Evolutionary conservation across 306 rosid genomes (phyloP), one percentile per base, ranked within the genome.

Genomic region (Hylodesmum podocarpum): DNA sequence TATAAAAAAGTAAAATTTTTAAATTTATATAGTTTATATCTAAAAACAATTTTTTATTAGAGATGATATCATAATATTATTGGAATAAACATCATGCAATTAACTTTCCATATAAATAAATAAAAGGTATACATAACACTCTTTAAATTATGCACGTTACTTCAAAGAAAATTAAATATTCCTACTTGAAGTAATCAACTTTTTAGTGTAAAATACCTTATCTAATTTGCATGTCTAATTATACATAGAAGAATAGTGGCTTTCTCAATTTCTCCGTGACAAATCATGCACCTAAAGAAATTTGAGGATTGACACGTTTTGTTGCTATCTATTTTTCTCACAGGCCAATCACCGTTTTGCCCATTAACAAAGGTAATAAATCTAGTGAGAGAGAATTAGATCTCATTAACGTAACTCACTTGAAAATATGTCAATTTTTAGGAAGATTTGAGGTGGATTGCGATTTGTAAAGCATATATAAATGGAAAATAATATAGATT

Each of bases 271-370:
- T n/a, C n/a, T n/a, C n/a, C n/a, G n/a, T n/a, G n/a, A 63, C 12
- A 54, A 70, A 70, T 61, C 65, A 59, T 24, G 65, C 21, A 37
- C 13, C 44, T 5, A 27, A 62, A 62, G 73, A 72, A 62, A 71
- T 36, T 13, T 4, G 47, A 27, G 27, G 66, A 8, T 16, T 78
- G 77, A 69, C 64, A 78, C 25, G 71, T 78, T 78, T 69, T 63
- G 64, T 33, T 63, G 27, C 18, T 75, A 58, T 46, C 13, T 21
- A 18, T 55, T 55, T 12, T 22, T 2, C 2, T 6, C 25, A 33
- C 16, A 55, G 27, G n/a, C 6, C n/a, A 14, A 44, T 21, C 28
- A 19, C 49, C n/a, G 22, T n/a, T 57, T 3, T 58, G 27, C 44
- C 51, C 55, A 34, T 70, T 49, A 14, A 21, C 63, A 25, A 54